Base-by-base conservation (phyloP, 2,329 filamentous ascomycete species). In the Penicillium sp. region DNA sequence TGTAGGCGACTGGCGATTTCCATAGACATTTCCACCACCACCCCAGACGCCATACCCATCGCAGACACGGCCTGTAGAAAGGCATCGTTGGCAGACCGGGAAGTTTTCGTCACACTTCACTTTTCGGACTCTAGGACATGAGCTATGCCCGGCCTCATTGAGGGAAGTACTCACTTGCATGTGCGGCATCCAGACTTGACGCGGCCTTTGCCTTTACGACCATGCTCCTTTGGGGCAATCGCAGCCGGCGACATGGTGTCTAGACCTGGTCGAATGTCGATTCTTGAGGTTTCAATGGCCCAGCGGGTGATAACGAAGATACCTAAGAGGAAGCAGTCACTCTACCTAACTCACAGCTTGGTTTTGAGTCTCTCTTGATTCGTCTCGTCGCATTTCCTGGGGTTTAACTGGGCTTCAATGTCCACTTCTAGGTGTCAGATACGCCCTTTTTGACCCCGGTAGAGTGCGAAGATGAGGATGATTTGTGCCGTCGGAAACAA, bases 31-130 rank as follows among this genome's bases (percentile, higher is more conserved):
- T 3, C 76, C 75, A 9, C 73, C 75, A 4, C 77, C 75, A 26
- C 77, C 76, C 76, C 76, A 78, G 46, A 81, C 70, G 0, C 78
- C 80, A 63, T 81, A 82, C 15, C 80, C 79, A 55, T 81, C 69
- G 35, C 60, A 62, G 19, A 62, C 50, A 44, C 60, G 60, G 30
- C 60, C 60, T 19, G 60, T 62, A 8, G 60, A 58, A 15, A 58
- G 11, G 6, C 60, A 62, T 45, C 56, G 44, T 5, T 48, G 31
- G 26, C 60, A 62, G 5, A 51, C 50, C 6, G 60, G 60, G 50
- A 57, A 56, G 15, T 15, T 15, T 38, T 62, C 60, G 30, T 62
- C 60, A 44, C 60, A 62, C 54, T 62, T 62, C 8, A 62, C 60
- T 58, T 57, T 57, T 13, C 60, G 60, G 7, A 53, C 19, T 17